These are phyloP conservation scores for Solanum peruvianum DNA, from an alignment of 257 asterid species.

Conservation along the genomic window DNA sequence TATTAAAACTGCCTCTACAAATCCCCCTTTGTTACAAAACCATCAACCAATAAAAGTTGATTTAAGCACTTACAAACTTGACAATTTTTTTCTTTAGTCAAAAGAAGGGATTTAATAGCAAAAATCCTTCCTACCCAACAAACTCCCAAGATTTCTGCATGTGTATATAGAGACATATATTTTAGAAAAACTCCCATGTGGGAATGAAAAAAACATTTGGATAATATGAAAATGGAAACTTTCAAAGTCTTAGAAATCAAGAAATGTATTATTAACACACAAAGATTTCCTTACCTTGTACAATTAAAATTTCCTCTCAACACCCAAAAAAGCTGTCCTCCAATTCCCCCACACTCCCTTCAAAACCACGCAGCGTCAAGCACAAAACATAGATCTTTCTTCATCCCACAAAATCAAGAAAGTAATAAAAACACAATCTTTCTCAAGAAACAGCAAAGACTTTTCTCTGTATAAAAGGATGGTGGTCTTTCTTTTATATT, in stretches of 20 bases:
- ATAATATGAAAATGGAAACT: conserved; percentile 12
- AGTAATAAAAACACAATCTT: not conserved
- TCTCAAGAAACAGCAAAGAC: not conserved
- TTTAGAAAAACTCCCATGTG: not conserved
- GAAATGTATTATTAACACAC: conserved; percentile 9
- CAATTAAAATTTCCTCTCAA: not conserved
- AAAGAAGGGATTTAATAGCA: not conserved
- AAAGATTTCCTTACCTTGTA: conserved; percentile 10
- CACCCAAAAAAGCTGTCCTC: conserved; percentile 15
- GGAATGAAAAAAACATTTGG: not conserved
- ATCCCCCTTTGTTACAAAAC: not conserved
- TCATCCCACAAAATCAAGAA: conserved; percentile 4
- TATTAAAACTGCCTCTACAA: not conserved
- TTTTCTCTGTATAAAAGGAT: not conserved
- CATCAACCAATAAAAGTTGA: not conserved
- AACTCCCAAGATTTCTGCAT: not conserved
- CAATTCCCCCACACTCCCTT: conserved; percentile 21
- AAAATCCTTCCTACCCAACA: not conserved
- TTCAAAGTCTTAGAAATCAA: conserved; percentile 30
- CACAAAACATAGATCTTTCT: conserved; percentile 69
- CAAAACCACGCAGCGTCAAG: conserved; percentile 60
- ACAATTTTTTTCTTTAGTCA: not conserved
- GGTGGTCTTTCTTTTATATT: not conserved
- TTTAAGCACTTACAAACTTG: not conserved
- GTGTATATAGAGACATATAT: not conserved